These are phyloP conservation scores for Xylaria sp. DNA, from an alignment of 2,329 filamentous ascomycete genomes.

Conservation along the genomic window DNA sequence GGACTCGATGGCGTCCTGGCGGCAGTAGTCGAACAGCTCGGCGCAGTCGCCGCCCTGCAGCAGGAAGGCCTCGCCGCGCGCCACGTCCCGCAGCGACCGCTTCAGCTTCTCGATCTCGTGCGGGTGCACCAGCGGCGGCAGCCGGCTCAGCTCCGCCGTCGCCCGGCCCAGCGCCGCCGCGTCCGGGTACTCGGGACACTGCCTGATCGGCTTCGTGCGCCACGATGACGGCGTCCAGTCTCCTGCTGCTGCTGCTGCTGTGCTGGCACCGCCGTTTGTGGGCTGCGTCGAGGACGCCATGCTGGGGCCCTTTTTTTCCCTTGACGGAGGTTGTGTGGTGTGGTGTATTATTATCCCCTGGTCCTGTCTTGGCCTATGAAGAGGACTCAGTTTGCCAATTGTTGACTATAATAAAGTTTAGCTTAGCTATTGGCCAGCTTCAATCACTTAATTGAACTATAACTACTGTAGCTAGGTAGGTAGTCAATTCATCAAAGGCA, in stretches of 20 bases:
- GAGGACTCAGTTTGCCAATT: conserved; percentile 1
- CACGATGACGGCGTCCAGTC: conserved; percentile 74
- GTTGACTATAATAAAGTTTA: not conserved
- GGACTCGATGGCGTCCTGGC: conserved; percentile 86
- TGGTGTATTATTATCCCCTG: not conserved
- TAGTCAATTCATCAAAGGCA: not conserved
- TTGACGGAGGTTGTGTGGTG: not conserved
- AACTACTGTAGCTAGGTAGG: too few species aligned
- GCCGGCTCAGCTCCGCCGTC: conserved; percentile 69
- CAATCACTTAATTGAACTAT: not conserved
- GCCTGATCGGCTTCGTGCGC: conserved; percentile 82
- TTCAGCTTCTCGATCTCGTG: conserved; percentile 84
- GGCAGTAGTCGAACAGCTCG: conserved; percentile 97
- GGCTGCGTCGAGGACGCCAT: conserved; percentile 33
- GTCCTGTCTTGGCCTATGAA: not conserved
- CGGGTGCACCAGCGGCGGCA: conserved; percentile 83
- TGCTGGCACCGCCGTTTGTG: conserved; percentile 28
- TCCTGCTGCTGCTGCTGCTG: conserved; percentile 2
- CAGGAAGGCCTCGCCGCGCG: conserved; percentile 88
- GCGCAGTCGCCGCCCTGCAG: conserved; percentile 97
- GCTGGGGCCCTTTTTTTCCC: conserved; percentile 1
- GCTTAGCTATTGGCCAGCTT: conserved; percentile 23
- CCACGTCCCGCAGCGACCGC: conserved; percentile 82
- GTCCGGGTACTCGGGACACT: conserved; percentile 76
- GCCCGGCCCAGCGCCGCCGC: conserved; percentile 67